These are phyloP conservation scores for Coemansia sp. DNA, from an alignment of 192 early-diverging fungal species.

Conservation along the genomic window DNA sequence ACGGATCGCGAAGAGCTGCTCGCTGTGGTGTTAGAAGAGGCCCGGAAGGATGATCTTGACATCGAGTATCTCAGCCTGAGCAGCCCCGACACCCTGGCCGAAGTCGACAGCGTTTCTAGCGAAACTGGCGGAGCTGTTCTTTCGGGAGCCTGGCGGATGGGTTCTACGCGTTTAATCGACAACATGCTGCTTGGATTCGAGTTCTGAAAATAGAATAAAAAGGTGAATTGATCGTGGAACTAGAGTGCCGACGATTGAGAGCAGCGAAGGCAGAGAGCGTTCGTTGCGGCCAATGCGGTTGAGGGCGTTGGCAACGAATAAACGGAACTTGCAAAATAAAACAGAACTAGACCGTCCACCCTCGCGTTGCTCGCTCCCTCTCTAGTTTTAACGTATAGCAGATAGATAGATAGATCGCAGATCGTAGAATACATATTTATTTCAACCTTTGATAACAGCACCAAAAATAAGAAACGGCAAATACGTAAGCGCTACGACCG, in stretches of 20 bases:
- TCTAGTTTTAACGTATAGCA: no score
- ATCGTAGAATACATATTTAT: conserved; percentile 8
- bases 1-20: conserved; percentile 45
- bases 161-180: conserved; percentile 89
- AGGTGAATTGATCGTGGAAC: neutral
- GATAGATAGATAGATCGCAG: no score
- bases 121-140: conserved; percentile 65
- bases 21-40: conserved; percentile 47
- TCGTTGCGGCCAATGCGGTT: no score
- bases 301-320: no score
- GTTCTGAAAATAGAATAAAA: conserved; percentile 15
- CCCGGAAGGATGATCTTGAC: conserved; percentile 52
- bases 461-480: neutral
- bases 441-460: neutral
- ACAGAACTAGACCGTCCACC: no score
- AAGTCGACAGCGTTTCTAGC: conserved; percentile 54
- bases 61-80: conserved; percentile 87
- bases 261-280: no score
- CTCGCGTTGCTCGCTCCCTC: no score
- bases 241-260: no score
- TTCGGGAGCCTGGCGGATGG: conserved; percentile 81
- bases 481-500: no score
- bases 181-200: conserved; percentile 76
- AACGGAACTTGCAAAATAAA: no score
- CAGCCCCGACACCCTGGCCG: conserved; percentile 65